Evolutionary conservation across 2,329 filamentous ascomycete species (phyloP), one percentile per base, ranked within the genome.

Genomic region (Pleurostoma richardsiae): DNA sequence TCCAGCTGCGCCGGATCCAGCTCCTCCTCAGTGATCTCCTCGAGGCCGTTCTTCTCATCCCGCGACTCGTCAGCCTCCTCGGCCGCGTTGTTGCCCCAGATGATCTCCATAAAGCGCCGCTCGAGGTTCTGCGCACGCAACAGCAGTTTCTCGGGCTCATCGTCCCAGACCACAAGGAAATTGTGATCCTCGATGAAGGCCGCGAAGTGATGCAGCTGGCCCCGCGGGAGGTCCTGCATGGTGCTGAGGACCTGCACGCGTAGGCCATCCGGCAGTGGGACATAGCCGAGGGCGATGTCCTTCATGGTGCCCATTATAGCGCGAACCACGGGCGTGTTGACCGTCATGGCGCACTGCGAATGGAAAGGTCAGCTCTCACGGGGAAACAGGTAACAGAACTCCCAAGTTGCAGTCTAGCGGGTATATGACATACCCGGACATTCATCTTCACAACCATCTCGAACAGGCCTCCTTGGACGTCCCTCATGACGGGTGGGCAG

Each of bases 131-230:
- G 66, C 0, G 72, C 77, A 39, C 81, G 71, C 10, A 68, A 62
- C 8, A 83, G 62, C 11, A 83, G 61, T 47, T 76, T 72, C 52
- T 74, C 72, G 10, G 80, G 76, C 39, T 82, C 73, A 52, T 85
- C 81, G 40, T 82, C 81, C 81, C 81, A 85, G 28, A 83, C 78
- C 4, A 83, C 68, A n/a, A 84, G 61, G 38, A 82, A 68, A 40
- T 70, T 69, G n/a, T 71, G 66, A 52, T 82, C 77, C 49, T 75
- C 70, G 44, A 84, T 76, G 58, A 84, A 84, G 6, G 81, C 80
- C n/a, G 78, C 80, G 56, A 82, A 83, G 50, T 84, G 80, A 62
- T 83, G 79, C 59, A 83, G 82, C 57, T 83, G 74, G 54, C 80
- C 84, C 28, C 69, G 63, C 1, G 79, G 76, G 4, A 87, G 67